phyloP scores from a whole-genome alignment of 1,139 yeast species.

The Entelexis paramagnoliae region DNA sequence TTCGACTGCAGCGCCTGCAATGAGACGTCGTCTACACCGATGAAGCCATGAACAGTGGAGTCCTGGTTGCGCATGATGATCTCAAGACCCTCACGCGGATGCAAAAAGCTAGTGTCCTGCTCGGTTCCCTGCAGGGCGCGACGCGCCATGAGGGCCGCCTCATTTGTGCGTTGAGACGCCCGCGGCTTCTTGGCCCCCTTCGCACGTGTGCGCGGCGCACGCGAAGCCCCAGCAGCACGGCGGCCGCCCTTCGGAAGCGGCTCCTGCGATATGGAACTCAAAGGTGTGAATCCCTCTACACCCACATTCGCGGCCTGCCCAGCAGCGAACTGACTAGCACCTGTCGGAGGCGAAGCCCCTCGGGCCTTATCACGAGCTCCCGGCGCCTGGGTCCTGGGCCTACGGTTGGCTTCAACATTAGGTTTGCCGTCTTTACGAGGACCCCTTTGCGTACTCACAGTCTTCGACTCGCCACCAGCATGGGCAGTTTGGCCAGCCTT shows the following conservation, averaged over 20 bases:
- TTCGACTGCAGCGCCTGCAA: constrained; percentile 12
- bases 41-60: constrained; percentile 16
- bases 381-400: not conserved
- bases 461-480: not conserved
- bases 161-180: not conserved
- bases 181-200: not conserved
- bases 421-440: not conserved
- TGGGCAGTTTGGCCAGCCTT: not conserved
- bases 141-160: not conserved
- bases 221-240: constrained; percentile 1
- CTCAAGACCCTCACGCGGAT: constrained; percentile 17
- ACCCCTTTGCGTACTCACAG: not conserved
- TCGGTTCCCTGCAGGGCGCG: not conserved
- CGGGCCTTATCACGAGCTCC: not conserved
- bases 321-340: not conserved
- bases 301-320: not conserved
- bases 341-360: not conserved
- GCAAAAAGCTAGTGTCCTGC: constrained; percentile 5
- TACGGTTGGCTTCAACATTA: not conserved
- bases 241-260: constrained; percentile 1
- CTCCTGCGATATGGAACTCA: not conserved
- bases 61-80: constrained; percentile 16
- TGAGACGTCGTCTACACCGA: constrained; percentile 18
- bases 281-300: not conserved
- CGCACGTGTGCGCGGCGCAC: not conserved